Evolutionary conservation across 768 basidiomycete genomes (phyloP).

Genomic region (Suillus americanus): DNA sequence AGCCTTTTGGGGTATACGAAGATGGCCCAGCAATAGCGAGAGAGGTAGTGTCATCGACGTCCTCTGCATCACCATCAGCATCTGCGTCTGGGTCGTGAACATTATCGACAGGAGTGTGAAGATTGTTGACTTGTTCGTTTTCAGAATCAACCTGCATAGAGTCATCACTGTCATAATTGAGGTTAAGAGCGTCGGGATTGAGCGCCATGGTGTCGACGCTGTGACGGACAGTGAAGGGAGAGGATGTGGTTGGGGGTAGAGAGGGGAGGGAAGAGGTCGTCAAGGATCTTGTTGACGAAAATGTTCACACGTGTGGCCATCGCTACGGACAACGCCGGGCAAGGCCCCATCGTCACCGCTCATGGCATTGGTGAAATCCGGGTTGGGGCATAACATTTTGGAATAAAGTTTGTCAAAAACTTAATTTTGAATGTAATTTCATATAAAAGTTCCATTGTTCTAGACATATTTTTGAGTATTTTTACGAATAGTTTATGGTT

Average conservation of each 20-base stretch:
- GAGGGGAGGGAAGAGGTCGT: conserved; percentile 37
- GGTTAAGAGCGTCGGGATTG: conserved; percentile 45
- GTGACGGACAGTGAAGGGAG: conserved; percentile 20
- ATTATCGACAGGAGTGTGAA: conserved; percentile 29
- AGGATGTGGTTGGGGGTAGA: conserved; percentile 35
- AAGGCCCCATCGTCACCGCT: conserved; percentile 44
- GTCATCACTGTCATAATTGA: conserved; percentile 52
- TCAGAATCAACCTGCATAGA: conserved; percentile 76
- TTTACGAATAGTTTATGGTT: neutral
- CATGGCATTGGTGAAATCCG: conserved; percentile 37
- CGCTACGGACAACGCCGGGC: conserved; percentile 42
- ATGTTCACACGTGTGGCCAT: conserved; percentile 42
- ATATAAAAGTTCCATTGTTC: conserved; percentile 3
- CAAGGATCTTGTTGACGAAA: conserved; percentile 42
- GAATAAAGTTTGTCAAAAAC: conserved; percentile 5
- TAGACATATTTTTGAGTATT: neutral
- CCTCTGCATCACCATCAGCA: conserved; percentile 43
- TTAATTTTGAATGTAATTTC: conserved; percentile 6
- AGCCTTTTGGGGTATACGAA: conserved; percentile 53
- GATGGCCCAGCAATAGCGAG: conserved; percentile 39
- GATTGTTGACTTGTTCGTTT: conserved; percentile 31
- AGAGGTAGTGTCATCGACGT: conserved; percentile 37
- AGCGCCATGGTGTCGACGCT: conserved; percentile 31
- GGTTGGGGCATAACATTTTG: conserved; percentile 28
- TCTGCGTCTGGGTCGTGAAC: conserved; percentile 43